Base-by-base conservation (phyloP, 495 filamentous ascomycete species). In the Tuber melanosporum region DNA sequence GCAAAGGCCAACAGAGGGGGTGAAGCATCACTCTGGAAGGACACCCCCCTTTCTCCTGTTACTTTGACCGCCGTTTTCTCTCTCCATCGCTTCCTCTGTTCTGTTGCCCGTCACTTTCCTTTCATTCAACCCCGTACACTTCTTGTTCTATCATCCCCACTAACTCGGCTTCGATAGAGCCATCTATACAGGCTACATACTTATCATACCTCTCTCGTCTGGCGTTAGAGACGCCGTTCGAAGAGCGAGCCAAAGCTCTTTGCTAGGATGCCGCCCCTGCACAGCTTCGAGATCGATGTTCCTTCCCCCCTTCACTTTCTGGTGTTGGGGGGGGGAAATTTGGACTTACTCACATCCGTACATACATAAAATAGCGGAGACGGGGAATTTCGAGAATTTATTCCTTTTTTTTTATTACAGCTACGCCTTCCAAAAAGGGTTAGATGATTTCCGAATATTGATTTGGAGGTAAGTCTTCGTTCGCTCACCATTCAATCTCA, bases 301-400 rank as follows among this genome's bases (percentile, higher is more conserved):
- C 57, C 57, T 66, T 66, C 78, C 77, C 71, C 73, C 75, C 73
- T 78, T 80, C 78, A 47, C 78, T 47, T 74, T 73, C 73, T 80
- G 78, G 73, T 79, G 78, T 72, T 80, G 77, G 76, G 73, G 62
- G 75, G 74, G 70, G 74, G 75, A 74, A 80, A 80, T 80, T 76
- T 80, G 78, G 45, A 76, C 78, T 71, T 74, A 78, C 73, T 80
- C 66, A 72, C 71, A 79, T 80, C 39, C 75, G 70, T 79, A 78
- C 78, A 71, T 74, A 79, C 77, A 80, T 75, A 79, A 79, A 80
- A 80, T 80, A 80, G 73, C 77, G 75, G 75, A 75, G 73, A 75
- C 26, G 71, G 73, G 77, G 77, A 62, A 71, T 76, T 80, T 36
- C 36, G 57, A 6, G 57, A 36, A 66, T 66, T 66, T 66, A 66